Evolutionary conservation across 2,329 filamentous ascomycete genomes (phyloP).

Genomic region (Fusarium verrucosum): DNA sequence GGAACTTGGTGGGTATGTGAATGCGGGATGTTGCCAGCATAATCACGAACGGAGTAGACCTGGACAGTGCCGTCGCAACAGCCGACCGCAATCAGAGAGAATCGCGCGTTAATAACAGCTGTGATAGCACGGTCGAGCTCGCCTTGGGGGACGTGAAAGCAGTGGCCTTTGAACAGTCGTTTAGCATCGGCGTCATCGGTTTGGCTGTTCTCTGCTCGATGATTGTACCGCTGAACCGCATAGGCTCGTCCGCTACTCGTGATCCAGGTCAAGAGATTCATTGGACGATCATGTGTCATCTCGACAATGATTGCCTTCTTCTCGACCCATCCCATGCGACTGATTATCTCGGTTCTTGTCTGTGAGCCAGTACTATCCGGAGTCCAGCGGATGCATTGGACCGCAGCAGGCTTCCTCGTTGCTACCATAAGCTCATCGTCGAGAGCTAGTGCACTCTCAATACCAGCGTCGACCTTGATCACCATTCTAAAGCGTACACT

Average conservation of each 20-base stretch:
- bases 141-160: slow-evolving; percentile 80
- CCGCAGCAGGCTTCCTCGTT: slow-evolving; percentile 88
- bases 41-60: slow-evolving; percentile 94
- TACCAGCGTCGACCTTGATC: slow-evolving; percentile 96
- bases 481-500: slow-evolving; percentile 96
- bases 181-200: slow-evolving; percentile 61
- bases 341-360: slow-evolving; percentile 89
- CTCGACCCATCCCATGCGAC: slow-evolving; percentile 84
- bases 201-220: slow-evolving; percentile 52
- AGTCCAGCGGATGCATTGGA: slow-evolving; percentile 96
- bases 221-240: slow-evolving; percentile 79
- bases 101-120: slow-evolving; percentile 90
- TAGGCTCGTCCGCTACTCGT: slow-evolving; percentile 88
- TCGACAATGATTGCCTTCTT: slow-evolving; percentile 80
- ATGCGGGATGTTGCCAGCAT: slow-evolving; percentile 87
- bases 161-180: slow-evolving; percentile 86
- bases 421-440: slow-evolving; percentile 94
- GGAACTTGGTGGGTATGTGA: slow-evolving; percentile 81
- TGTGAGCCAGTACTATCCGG: slow-evolving; percentile 83
- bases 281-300: slow-evolving; percentile 94
- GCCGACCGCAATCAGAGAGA: slow-evolving; percentile 90
- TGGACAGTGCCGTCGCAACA: slow-evolving; percentile 81
- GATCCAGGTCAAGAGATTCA: slow-evolving; percentile 95
- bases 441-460: slow-evolving; percentile 84
- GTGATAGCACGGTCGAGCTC: slow-evolving; percentile 70